phyloP scores from a whole-genome alignment of 1,139 yeast genomes.

The Candida sojae region DNA sequence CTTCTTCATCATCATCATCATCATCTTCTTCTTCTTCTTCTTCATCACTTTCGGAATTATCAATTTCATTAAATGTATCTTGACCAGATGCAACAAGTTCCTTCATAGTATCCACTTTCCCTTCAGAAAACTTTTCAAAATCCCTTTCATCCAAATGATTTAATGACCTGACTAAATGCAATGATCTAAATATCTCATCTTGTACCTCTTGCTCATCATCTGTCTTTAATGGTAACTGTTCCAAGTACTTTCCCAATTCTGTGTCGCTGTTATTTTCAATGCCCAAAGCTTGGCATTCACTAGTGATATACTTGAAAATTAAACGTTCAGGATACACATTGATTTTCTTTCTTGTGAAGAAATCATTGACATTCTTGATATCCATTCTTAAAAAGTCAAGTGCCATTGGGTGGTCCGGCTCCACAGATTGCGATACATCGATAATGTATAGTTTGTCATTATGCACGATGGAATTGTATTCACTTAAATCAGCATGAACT shows the following conservation, averaged over 20 bases:
- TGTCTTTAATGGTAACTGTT: slow-evolving; percentile 52
- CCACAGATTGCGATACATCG: slow-evolving; percentile 97
- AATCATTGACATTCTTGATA: slow-evolving; percentile 91
- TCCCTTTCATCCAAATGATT: slow-evolving; percentile 85
- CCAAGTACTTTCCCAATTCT: slow-evolving; percentile 38
- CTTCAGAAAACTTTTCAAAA: slow-evolving; percentile 76
- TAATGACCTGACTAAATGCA: slow-evolving; percentile 78
- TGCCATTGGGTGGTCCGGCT: slow-evolving; percentile 97
- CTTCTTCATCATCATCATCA: slow-evolving; percentile 18
- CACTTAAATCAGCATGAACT: slow-evolving; percentile 96
- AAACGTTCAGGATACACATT: slow-evolving; percentile 79
- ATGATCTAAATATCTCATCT: slow-evolving; percentile 85
- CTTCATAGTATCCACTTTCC: slow-evolving; percentile 77
- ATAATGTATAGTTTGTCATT: slow-evolving; percentile 79
- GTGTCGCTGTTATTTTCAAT: slow-evolving; percentile 43
- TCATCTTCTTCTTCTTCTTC: slow-evolving; percentile 14
- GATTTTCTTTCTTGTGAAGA: slow-evolving; percentile 70
- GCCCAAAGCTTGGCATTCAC: slow-evolving; percentile 35
- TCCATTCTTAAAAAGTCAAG: slow-evolving; percentile 96
- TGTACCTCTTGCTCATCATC: slow-evolving; percentile 50
- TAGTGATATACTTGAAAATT: slow-evolving; percentile 72
- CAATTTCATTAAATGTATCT: slow-evolving; percentile 19
- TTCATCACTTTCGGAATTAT: slow-evolving; percentile 10
- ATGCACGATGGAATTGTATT: slow-evolving; percentile 89
- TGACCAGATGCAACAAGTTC: slow-evolving; percentile 50